These are phyloP conservation scores for Fusarium sp. DNA, from an alignment of 2,329 filamentous ascomycete genomes.

Conservation along the genomic window DNA sequence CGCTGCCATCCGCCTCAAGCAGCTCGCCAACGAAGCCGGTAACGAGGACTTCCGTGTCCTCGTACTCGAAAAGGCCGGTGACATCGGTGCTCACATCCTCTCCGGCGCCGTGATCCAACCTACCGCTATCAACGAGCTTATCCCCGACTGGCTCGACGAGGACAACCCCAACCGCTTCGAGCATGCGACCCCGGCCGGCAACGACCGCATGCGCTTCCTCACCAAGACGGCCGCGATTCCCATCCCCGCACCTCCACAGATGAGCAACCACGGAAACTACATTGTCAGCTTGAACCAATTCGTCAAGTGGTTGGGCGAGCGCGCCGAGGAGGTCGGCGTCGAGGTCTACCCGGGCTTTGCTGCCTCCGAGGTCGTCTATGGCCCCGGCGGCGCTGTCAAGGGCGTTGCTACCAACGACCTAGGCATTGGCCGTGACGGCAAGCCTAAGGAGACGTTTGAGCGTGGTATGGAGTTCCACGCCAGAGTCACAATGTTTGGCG, in stretches of 20 bases:
- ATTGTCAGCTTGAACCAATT: constrained; percentile 97
- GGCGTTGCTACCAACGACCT: constrained; percentile 97
- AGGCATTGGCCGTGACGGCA: constrained; percentile 83
- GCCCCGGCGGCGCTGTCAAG: constrained; percentile 85
- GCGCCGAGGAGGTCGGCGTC: constrained; percentile 95
- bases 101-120: constrained; percentile 97
- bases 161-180: constrained; percentile 90
- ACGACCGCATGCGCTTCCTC: constrained; percentile 93
- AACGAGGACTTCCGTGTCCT: constrained; percentile 97
- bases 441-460: constrained; percentile 91
- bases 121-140: constrained; percentile 85
- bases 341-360: constrained; percentile 98
- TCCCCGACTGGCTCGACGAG: constrained; percentile 93
- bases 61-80: constrained; percentile 93
- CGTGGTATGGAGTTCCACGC: constrained; percentile 99
- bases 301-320: constrained; percentile 93
- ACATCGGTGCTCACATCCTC: constrained; percentile 93
- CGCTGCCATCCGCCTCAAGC: constrained; percentile 94
- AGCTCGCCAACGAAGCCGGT: constrained; percentile 92
- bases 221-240: constrained; percentile 84
- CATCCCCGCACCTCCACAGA: constrained; percentile 91
- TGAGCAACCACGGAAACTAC: constrained; percentile 98
- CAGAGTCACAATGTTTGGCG: constrained; percentile 88
- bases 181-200: constrained; percentile 83
- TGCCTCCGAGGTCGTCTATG: constrained; percentile 91